Base-by-base conservation (phyloP, 1,284 basidiomycete species). In the Leucoagaricus sp. region DNA sequence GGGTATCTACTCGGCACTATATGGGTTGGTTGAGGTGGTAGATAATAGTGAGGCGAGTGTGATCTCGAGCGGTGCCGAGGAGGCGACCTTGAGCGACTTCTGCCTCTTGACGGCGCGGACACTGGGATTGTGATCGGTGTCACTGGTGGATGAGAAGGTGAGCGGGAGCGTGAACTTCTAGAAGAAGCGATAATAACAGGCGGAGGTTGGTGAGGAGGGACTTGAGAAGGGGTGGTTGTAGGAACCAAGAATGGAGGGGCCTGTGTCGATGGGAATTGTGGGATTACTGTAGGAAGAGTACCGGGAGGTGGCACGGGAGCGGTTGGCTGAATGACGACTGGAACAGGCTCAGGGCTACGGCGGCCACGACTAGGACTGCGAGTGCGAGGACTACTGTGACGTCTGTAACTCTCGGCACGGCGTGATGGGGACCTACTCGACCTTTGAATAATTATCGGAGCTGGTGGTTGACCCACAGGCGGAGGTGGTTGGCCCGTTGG, bases 41-140 rank as follows among this genome's bases (percentile, higher is more conserved):
- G 64, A 41, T 60, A 60, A 45, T 65, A 68, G 15, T 63, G 63
- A 12, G 65, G 68, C 12, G 71, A 69, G 50, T 61, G 62, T 40
- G 68, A 70, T 7, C 65, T 63, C 29, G 66, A 66, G 28, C 67
- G 66, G 46, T 58, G 61, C 40, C 45, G 55, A 49, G 26, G 54
- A 13, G 38, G 38, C 21, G 53, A 29, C 12, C 49, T 34, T 53
- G 57, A 54, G 10, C 36, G 55, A 17, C 41, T 52, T 61, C 34
- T 38, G 59, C 58, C 41, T 55, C 64, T 44, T 60, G 58, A 38
- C 7, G 64, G 64, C n/a, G 60, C 44, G 17, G 54, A 33, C 25
- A 56, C 53, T 13, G 49, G 59, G 0, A 56, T 44, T n/a, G 58
- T 31, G 10, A 45, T 47, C 1, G 56, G 47, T 29, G 38, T 49